Evolutionary conservation across 2,329 filamentous ascomycete species (phyloP), one percentile per base, ranked within the genome.

Genomic region (Rutstroemia sp.): DNA sequence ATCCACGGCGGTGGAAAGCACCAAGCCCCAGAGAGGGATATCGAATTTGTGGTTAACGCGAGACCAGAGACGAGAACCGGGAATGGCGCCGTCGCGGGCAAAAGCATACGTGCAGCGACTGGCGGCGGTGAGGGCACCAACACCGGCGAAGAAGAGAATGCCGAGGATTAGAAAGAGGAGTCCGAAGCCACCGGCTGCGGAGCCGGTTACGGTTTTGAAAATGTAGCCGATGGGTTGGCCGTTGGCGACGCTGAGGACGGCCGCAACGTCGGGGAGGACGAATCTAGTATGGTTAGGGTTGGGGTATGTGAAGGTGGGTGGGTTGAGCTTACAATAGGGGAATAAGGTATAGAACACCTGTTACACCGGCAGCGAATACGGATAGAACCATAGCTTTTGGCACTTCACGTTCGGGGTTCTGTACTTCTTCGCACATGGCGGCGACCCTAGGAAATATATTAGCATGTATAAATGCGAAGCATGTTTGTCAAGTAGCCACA

Each of bases 51-150:
- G 76, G 71, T 88, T 82, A 45, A 91, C 86, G 47, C 75, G 75
- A 51, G 78, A 78, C 85, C 85, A 90, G 10, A 87, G 69, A 25
- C 75, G 74, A 61, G 84, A 85, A 0, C 84, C 85, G 0, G 87
- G 87, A 54, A 90, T 88, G 9, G 86, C 87, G 19, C 85, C 86
- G 68, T 90, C 87, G 46, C 87, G 78, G 2, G 87, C 85, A 68
- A 90, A 90, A 12, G 87, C 86, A 65, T 88, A 90, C 1, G 85
- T 88, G 73, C 86, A 89, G 23, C 87, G 79, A 51, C 82, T 86
- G 2, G 88, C 83, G 2, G 88, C 88, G 0, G 88, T 92, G 19
- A 91, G 73, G 1, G 87, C 84, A 6, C 87, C 87, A 37, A 87
- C 83, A 19, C 88, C 88, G 1, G 88, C 87, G 65, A 92, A 90